Conservation (phyloP, 139 green algal species). For the Chlamydomonas schloesseri region DNA sequence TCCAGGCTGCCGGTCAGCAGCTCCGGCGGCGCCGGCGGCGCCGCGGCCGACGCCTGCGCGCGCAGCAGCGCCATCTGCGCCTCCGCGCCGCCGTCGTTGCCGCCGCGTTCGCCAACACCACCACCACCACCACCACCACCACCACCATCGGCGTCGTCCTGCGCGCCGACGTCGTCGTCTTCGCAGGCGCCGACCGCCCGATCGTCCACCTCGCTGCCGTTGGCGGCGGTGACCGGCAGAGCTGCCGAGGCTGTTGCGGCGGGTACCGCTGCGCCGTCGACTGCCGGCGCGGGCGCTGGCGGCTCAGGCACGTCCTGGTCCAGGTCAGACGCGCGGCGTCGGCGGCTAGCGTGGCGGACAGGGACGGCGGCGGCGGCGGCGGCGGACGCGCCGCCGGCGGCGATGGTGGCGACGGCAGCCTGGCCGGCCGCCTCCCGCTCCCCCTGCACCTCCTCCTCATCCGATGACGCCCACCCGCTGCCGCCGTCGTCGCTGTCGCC, state of each 20-base stretch:
- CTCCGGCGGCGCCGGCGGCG: background rate
- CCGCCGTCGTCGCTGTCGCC: background rate
- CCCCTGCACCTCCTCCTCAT: background rate
- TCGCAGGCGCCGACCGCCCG: too few relatives aligned
- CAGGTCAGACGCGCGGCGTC: background rate
- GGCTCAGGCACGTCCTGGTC: background rate
- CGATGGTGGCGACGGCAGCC: background rate
- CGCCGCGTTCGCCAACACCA: too few relatives aligned
- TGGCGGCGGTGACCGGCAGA: too few relatives aligned
- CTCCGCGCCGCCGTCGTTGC: background rate
- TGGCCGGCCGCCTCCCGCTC: too few relatives aligned
- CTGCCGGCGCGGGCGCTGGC: too few relatives aligned
- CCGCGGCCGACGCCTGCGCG: background rate
- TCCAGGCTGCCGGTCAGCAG: constrained; percentile 19
- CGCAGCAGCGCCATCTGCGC: constrained; percentile 15
- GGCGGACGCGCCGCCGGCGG: background rate
- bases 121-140: too few relatives aligned
- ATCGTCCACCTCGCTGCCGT: too few relatives aligned
- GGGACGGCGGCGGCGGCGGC: background rate
- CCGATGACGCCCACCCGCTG: background rate
- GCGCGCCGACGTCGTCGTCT: background rate
- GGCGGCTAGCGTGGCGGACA: background rate
- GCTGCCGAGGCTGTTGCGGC: background rate
- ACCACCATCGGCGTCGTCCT: too few relatives aligned
- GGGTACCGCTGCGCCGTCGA: background rate